Evolutionary conservation across 139 green algal species (phyloP).

Genomic region (Chlamydomonas applanata): DNA sequence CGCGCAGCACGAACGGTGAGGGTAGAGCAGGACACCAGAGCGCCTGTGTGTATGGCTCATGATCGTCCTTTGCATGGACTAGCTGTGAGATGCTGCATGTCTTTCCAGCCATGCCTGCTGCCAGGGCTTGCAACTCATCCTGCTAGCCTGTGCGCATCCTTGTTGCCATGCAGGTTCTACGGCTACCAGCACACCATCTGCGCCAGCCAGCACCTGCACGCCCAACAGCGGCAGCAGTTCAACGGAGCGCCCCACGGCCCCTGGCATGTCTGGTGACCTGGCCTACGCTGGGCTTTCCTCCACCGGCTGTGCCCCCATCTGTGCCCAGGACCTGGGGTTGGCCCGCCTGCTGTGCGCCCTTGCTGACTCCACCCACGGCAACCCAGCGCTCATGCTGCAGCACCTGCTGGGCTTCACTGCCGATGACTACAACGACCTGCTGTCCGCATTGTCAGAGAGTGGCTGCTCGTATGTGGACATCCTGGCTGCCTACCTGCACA

Average conservation of each 20-base stretch:
- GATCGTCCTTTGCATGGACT: no score
- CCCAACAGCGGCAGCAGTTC: no score
- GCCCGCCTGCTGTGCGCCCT: slow-evolving; percentile 19
- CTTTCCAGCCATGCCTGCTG: no score
- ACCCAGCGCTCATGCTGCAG: slow-evolving; percentile 35
- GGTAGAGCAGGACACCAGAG: background rate
- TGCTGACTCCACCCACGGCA: slow-evolving; percentile 11
- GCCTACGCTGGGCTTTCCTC: slow-evolving; percentile 3
- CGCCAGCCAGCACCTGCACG: no score
- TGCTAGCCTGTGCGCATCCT: no score
- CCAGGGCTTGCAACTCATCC: no score
- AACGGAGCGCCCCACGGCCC: no score
- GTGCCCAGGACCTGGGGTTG: slow-evolving; percentile 21
- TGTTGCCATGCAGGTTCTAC: no score
- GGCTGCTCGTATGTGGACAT: slow-evolving; percentile 30
- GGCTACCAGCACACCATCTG: no score
- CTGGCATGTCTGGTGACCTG: background rate
- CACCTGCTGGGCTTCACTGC: slow-evolving; percentile 33
- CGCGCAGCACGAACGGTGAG: no score
- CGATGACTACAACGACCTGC: slow-evolving; percentile 38
- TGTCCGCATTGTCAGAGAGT: slow-evolving; percentile 23
- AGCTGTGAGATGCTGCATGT: no score
- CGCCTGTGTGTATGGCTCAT: no score
- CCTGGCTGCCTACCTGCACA: slow-evolving; percentile 40
- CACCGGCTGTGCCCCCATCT: background rate